phyloP scores from a whole-genome alignment of 1,284 basidiomycete species.

The Phlebopus sp. region DNA sequence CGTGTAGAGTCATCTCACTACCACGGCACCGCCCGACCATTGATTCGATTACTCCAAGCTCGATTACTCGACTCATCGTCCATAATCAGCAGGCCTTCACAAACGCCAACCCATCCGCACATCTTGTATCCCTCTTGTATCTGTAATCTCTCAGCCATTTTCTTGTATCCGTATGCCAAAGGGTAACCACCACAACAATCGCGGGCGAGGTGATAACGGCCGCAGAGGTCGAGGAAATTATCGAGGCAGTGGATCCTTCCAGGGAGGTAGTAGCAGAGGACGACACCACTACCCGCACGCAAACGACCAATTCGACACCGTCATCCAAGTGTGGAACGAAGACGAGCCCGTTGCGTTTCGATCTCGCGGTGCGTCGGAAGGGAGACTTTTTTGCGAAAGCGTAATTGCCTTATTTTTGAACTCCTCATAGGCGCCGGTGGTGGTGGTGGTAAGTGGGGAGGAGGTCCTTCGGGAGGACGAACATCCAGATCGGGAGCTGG shows the following conservation, averaged over 20 bases:
- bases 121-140: background rate
- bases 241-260: slow-evolving; percentile 8
- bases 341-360: background rate
- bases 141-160: background rate
- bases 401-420: slow-evolving; percentile 7
- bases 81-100: too few species aligned
- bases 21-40: too few species aligned
- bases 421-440: too few species aligned
- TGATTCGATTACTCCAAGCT: too few species aligned
- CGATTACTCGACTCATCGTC: too few species aligned
- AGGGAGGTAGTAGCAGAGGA: slow-evolving; percentile 3
- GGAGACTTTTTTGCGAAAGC: background rate
- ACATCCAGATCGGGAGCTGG: slow-evolving; percentile 12
- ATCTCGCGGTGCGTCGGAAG: slow-evolving; percentile 16
- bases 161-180: slow-evolving; percentile 18
- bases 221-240: too few species aligned
- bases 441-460: slow-evolving; percentile 2
- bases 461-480: slow-evolving; percentile 7
- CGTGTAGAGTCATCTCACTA: too few species aligned
- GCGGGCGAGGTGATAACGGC: slow-evolving; percentile 13
- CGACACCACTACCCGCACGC: slow-evolving; percentile 11
- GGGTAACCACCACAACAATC: slow-evolving; percentile 6
- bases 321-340: slow-evolving; percentile 21
- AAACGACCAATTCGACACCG: slow-evolving; percentile 17
- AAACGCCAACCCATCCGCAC: too few species aligned